Evolutionary conservation across 129 eudicot species (phyloP), one percentile per base, ranked within the genome.

Genomic region (Saussurea involucrata): DNA sequence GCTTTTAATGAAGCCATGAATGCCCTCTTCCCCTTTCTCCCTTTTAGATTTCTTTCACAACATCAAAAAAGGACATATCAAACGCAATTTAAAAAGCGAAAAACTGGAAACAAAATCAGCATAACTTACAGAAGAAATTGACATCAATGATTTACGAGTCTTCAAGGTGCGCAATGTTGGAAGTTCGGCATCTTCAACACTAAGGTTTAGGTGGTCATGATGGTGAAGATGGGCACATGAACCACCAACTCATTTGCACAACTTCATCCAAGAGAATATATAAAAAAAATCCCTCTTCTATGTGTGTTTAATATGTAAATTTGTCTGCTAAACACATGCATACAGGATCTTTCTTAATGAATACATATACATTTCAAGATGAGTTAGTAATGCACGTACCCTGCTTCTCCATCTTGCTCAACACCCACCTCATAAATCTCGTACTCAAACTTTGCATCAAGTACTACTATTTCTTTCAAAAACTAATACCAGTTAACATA

Each of bases 381-480:
- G 90, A 88, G 90, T 86, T 90, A 88, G 90, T 82, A 88, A 87
- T 93, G 95, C 98, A 93, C 97, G 98, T 93, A 96, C 98, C 97
- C 98, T 90, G 97, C 98, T 93, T 93, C 98, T 90, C 98, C 98
- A 93, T 93, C 98, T 85, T 88, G 97, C 86, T 90, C 95, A 82
- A 29, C 97, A 73, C 95, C 92, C 88, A 86, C 87, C 96, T 87
- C 75, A 75, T 66, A 68, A 33, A 77, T 80, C 80, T 66, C 61
- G 63, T 49, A 46, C 24, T 31, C 42, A 3, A 73, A 49, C 36
- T 71, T 72, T 84, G 69, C 64, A 20, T 8, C 77, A 29, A 21
- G 46, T 67, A 70, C 49, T 40, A 11, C 81, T 6, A 42, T 71
- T 66, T 74, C 27, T 8, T 66, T 17, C 61, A 80, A 68, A 65